phyloP scores from a whole-genome alignment of 768 basidiomycete genomes.

The Mrakia blollopis region DNA sequence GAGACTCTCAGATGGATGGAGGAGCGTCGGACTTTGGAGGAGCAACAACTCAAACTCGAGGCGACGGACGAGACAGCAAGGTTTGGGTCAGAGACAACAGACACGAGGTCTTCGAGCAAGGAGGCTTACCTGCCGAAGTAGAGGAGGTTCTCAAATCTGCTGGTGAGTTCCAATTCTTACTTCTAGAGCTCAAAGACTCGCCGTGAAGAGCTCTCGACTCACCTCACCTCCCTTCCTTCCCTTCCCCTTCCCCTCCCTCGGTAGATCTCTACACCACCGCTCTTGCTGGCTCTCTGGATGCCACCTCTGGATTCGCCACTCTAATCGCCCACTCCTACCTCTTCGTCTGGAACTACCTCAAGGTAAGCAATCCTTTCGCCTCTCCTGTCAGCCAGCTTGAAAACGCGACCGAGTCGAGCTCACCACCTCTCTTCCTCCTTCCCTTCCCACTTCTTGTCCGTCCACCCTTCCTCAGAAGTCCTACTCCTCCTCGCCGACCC shows the following conservation, averaged over 20 bases:
- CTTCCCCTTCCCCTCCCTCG: neutral
- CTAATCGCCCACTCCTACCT: conserved; percentile 19
- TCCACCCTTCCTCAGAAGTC: conserved; percentile 13
- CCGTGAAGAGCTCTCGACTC: neutral
- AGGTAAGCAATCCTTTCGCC: neutral
- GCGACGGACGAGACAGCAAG: neutral
- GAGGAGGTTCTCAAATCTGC: conserved; percentile 14
- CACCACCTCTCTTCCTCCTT: neutral
- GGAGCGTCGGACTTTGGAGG: neutral
- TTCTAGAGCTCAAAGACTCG: too few species aligned
- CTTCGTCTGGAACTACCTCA: conserved; percentile 29
- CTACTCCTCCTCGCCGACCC: conserved; percentile 20
- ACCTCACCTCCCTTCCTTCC: neutral
- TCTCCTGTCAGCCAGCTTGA: neutral
- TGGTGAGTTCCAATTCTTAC: neutral
- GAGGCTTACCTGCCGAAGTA: conserved; percentile 18
- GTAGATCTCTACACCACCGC: conserved; percentile 32
- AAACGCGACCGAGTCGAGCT: neutral
- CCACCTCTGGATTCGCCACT: conserved; percentile 24
- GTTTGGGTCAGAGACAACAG: conserved; percentile 28
- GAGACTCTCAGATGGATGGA: conserved; percentile 3
- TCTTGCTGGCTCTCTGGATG: conserved; percentile 9
- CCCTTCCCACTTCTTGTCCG: neutral
- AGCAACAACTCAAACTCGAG: conserved; percentile 1
- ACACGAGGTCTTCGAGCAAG: conserved; percentile 25